Evolutionary conservation across 257 asterid species (phyloP).

Genomic region (Capsicum baccatum): DNA sequence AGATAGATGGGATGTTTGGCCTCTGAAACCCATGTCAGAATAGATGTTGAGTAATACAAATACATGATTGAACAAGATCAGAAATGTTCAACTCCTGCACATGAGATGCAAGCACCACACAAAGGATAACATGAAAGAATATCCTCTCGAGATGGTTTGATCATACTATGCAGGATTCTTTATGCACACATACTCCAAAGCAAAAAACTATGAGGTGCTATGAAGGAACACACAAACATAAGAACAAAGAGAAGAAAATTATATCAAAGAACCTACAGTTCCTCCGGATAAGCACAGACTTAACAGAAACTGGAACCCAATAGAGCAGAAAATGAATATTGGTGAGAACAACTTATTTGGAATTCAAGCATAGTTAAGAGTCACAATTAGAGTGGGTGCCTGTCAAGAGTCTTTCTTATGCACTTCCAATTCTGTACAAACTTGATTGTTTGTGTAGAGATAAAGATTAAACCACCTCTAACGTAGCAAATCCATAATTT

Average conservation of each 20-base stretch:
- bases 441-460: background rate
- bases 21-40: background rate
- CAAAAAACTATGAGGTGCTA: background rate
- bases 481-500: background rate
- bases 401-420: background rate
- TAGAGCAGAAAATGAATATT: background rate
- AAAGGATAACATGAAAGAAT: background rate
- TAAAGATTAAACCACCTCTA: background rate
- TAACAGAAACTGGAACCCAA: background rate
- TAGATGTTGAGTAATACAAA: background rate
- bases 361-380: background rate
- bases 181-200: background rate
- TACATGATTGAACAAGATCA: background rate
- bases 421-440: background rate
- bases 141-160: background rate
- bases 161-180: background rate
- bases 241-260: background rate
- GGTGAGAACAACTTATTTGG: background rate
- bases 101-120: background rate
- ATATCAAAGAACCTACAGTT: background rate
- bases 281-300: background rate
- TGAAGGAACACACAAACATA: background rate
- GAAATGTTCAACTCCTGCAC: background rate
- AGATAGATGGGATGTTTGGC: background rate
- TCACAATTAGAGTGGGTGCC: background rate